phyloP scores from a whole-genome alignment of 1,284 basidiomycete genomes.

The Takashimella koratensis region DNA sequence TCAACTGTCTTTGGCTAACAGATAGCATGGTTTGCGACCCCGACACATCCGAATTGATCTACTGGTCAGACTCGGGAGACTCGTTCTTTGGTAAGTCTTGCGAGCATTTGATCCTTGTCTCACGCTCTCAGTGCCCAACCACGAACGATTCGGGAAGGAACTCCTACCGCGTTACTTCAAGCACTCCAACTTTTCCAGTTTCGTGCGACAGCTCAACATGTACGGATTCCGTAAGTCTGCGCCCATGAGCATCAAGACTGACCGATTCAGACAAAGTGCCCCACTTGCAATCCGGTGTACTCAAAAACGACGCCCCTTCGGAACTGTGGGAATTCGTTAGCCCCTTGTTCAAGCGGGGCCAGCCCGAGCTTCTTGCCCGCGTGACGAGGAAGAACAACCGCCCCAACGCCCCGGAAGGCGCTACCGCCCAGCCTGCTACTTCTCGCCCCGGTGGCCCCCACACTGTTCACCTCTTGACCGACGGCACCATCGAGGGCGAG shows the following conservation, averaged over 20 bases:
- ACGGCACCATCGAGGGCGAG: conserved; percentile 42
- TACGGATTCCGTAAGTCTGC: conserved; percentile 70
- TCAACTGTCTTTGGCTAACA: background rate
- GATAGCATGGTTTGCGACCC: conserved; percentile 86
- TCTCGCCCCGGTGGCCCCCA: conserved; percentile 9
- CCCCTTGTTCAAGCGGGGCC: conserved; percentile 80
- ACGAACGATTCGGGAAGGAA: conserved; percentile 87
- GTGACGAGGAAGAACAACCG: conserved; percentile 72
- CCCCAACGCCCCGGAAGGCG: conserved; percentile 24
- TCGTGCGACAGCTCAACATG: conserved; percentile 97
- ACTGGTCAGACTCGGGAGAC: conserved; percentile 84
- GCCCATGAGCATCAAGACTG: conserved; percentile 10
- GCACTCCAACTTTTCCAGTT: conserved; percentile 89
- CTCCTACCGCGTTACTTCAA: conserved; percentile 93
- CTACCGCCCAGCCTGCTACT: conserved; percentile 11
- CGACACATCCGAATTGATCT: conserved; percentile 74
- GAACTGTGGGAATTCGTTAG: conserved; percentile 95
- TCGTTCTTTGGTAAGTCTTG: conserved; percentile 73
- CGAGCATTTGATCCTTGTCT: background rate
- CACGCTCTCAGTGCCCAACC: conserved; percentile 73
- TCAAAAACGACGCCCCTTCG: conserved; percentile 71
- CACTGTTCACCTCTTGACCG: conserved; percentile 37
- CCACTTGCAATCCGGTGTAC: conserved; percentile 89
- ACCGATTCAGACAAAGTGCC: conserved; percentile 68
- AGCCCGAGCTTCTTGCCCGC: conserved; percentile 83